Evolutionary conservation across 2,329 filamentous ascomycete species (phyloP), one percentile per base, ranked within the genome.

Genomic region (Rhinocladiella similis): DNA sequence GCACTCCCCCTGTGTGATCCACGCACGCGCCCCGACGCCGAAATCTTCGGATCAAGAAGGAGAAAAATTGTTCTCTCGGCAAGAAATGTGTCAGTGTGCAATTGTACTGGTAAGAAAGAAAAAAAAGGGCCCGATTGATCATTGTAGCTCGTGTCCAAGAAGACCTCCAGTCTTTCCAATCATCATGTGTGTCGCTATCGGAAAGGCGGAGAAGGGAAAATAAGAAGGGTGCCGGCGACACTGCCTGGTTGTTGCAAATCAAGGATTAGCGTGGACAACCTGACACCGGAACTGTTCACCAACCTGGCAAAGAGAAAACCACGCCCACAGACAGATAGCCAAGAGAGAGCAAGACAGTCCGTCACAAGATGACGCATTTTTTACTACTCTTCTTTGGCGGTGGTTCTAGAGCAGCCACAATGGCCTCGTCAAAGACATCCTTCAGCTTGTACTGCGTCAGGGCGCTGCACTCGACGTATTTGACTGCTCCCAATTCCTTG

Each of bases 381-480:
- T 83, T 81, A 60, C 75, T 78, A 76, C 83, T 87, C 80, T 90
- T 91, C 82, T 93, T 94, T 53, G 87, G 86, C 58, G 85, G 82
- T 42, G 93, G 93, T 76, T 97, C 93, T 63, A 97, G 81, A 41
- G 93, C 93, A 62, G 93, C 93, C 63, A 97, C 93, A 68, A 97
- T 97, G 25, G 93, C 93, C 89, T 97, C 94, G 70, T 99, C 94
- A 76, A 99, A 99, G 16, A 99, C 94, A 71, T 97, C 94, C 82
- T 99, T 99, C 65, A 99, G 79, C 78, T 97, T 97, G 79, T 92
- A 97, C 80, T 99, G 94, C 61, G 94, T 97, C 74, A 99, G 79
- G 56, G 94, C 94, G 72, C 92, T 97, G 80, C 94, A 99, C 79
- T 99, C 94, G 63, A 97, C 94, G 68, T 99, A 99, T 81, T 97